These are phyloP conservation scores for Hippophae tibetana DNA, from an alignment of 306 rosid genomes.

Conservation along the genomic window DNA sequence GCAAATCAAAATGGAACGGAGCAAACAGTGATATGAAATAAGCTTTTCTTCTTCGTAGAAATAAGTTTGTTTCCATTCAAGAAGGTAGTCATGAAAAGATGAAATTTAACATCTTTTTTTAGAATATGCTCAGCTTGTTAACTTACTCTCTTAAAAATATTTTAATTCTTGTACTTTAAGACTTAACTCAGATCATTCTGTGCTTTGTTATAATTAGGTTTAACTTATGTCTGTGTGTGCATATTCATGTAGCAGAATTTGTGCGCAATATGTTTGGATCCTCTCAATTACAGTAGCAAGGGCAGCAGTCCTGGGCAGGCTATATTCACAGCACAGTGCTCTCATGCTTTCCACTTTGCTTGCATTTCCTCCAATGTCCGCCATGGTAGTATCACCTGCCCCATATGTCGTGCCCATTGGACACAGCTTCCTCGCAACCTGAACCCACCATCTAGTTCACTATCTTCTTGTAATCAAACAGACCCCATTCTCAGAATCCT, in stretches of 20 bases:
- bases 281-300: constrained; percentile 72
- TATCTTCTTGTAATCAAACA: constrained; percentile 42
- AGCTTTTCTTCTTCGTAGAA: background rate
- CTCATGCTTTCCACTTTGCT: constrained; percentile 90
- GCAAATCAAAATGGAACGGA: background rate
- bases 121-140: too few relatives aligned
- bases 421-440: constrained; percentile 92
- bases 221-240: constrained; percentile 12
- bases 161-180: background rate
- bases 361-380: constrained; percentile 97
- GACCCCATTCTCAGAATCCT: constrained; percentile 86
- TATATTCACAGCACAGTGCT: constrained; percentile 97
- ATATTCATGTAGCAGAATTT: constrained; percentile 55
- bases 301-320: constrained; percentile 79
- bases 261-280: constrained; percentile 90
- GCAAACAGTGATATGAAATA: background rate
- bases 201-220: background rate
- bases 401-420: constrained; percentile 96
- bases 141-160: background rate
- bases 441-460: constrained; percentile 36
- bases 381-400: constrained; percentile 96
- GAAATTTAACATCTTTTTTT: too few relatives aligned
- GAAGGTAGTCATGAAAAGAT: background rate
- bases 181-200: background rate
- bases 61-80: background rate